Evolutionary conservation across 208 protist genomes (phyloP).

Genomic region (Leishmania gerbilli): DNA sequence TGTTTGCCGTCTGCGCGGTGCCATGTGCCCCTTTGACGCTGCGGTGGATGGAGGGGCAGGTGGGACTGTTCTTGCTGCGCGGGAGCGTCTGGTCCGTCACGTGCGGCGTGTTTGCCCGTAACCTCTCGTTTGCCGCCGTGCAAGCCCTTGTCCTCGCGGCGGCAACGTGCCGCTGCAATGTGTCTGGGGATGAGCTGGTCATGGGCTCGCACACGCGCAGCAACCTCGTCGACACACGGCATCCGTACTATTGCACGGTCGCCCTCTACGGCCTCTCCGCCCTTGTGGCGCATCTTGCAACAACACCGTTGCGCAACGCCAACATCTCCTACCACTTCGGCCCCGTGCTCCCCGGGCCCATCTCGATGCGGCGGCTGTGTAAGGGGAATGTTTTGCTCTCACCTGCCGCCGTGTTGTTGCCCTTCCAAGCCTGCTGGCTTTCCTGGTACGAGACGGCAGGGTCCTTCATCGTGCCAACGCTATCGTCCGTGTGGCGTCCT

Average conservation of each 20-base stretch:
- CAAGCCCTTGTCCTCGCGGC: slow-evolving; percentile 37
- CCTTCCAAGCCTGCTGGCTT: slow-evolving; percentile 68
- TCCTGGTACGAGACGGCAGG: slow-evolving; percentile 77
- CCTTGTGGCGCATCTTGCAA: slow-evolving; percentile 47
- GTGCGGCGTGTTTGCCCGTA: slow-evolving; percentile 43
- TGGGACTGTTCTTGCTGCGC: slow-evolving; percentile 64
- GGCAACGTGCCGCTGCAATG: slow-evolving; percentile 5
- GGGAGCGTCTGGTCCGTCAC: slow-evolving; percentile 82
- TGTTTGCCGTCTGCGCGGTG: slow-evolving; percentile 59
- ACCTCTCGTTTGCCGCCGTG: slow-evolving; percentile 42
- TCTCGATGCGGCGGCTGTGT: slow-evolving; percentile 39
- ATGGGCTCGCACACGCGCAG: slow-evolving; percentile 7
- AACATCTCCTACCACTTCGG: slow-evolving; percentile 74
- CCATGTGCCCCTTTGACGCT: slow-evolving; percentile 64
- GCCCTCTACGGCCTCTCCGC: slow-evolving; percentile 42
- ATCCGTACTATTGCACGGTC: slow-evolving; percentile 76
- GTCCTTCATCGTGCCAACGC: slow-evolving; percentile 69
- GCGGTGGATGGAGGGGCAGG: slow-evolving; percentile 69
- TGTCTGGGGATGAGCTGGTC: slow-evolving; percentile 3
- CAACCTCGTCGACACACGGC: slow-evolving; percentile 56
- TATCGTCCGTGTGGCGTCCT: slow-evolving; percentile 66
- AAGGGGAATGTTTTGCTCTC: slow-evolving; percentile 36
- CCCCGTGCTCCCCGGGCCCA: slow-evolving; percentile 40
- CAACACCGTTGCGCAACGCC: slow-evolving; percentile 59
- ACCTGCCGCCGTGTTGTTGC: slow-evolving; percentile 49